Conservation (phyloP, 192 early-diverging fungal genomes). For the Pilobolus umbonatus region DNA sequence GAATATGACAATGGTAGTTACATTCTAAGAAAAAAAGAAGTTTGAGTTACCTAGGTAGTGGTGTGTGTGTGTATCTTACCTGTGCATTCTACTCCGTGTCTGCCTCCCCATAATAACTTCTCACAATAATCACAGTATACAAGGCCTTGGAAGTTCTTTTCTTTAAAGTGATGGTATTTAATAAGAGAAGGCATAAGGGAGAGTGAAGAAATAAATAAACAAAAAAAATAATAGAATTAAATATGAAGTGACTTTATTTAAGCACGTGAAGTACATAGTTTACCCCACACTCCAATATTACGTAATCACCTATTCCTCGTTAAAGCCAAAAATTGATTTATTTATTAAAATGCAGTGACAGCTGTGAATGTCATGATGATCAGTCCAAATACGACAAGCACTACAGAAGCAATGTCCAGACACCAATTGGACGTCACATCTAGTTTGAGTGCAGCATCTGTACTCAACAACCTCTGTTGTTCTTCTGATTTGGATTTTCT, state of each 20-base stretch:
- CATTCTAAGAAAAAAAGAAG: constrained; percentile 11
- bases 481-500: not conserved
- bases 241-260: too few species aligned
- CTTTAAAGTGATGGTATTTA: constrained; percentile 17
- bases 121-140: constrained; percentile 30
- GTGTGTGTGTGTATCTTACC: constrained; percentile 8
- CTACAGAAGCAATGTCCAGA: constrained; percentile 36
- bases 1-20: constrained; percentile 24
- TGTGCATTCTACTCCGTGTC: constrained; percentile 28
- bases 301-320: too few species aligned
- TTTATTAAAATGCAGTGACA: constrained; percentile 6
- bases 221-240: constrained; percentile 1
- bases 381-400: constrained; percentile 39
- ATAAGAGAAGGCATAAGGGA: constrained; percentile 12
- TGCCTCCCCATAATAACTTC: constrained; percentile 28
- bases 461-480: constrained; percentile 3
- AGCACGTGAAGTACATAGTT: too few species aligned
- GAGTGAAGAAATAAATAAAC: not conserved
- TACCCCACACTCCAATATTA: too few species aligned
- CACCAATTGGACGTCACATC: constrained; percentile 16
- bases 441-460: not conserved
- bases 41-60: not conserved
- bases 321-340: not conserved
- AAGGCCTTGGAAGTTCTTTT: constrained; percentile 21
- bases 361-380: constrained; percentile 42